Percentiles rank a stretch among this genome's conserved stretches.
Evolutionary conservation across 1,284 basidiomycete species (phyloP).

Genomic region (Marasmius sp.): DNA sequence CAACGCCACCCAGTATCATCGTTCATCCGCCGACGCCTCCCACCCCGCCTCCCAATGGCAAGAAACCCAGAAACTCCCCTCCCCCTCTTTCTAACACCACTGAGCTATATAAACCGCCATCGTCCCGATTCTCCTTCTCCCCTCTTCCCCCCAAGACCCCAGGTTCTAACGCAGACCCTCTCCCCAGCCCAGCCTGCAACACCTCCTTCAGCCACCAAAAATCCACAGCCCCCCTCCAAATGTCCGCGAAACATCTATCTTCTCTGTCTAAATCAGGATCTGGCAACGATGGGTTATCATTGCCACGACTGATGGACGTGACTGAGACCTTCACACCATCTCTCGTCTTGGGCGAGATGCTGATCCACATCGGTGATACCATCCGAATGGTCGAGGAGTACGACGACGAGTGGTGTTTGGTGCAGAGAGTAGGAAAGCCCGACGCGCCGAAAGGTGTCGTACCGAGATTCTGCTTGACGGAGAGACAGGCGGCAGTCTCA

Average conservation of each 20-base stretch:
- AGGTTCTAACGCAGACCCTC: conserved; percentile 3
- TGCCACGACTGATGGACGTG: conserved; percentile 57
- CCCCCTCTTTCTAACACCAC: not conserved
- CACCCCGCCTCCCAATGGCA: conserved; percentile 23
- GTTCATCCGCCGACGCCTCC: conserved; percentile 22
- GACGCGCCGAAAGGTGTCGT: conserved; percentile 56
- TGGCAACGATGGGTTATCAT: conserved; percentile 21
- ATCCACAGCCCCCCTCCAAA: conserved; percentile 16
- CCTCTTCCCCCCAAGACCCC: conserved; percentile 4
- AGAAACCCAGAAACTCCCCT: conserved; percentile 17
- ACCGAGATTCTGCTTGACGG: conserved; percentile 52
- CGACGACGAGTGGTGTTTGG: conserved; percentile 67
- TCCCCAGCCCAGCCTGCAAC: conserved; percentile 14
- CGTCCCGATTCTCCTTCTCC: conserved; percentile 6
- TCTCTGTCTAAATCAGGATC: conserved; percentile 1
- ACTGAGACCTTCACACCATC: conserved; percentile 48
- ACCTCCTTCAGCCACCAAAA: conserved; percentile 14
- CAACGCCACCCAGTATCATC: conserved; percentile 14
- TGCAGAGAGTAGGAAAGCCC: conserved; percentile 48
- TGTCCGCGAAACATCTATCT: conserved; percentile 1
- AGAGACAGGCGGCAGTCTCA: conserved; percentile 12
- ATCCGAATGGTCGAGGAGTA: conserved; percentile 61
- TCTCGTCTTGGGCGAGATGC: conserved; percentile 57
- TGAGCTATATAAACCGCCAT: not conserved
- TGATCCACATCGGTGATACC: conserved; percentile 52